These are phyloP conservation scores for Colletotrichum godetiae DNA, from an alignment of 2,329 filamentous ascomycete genomes.

Conservation along the genomic window DNA sequence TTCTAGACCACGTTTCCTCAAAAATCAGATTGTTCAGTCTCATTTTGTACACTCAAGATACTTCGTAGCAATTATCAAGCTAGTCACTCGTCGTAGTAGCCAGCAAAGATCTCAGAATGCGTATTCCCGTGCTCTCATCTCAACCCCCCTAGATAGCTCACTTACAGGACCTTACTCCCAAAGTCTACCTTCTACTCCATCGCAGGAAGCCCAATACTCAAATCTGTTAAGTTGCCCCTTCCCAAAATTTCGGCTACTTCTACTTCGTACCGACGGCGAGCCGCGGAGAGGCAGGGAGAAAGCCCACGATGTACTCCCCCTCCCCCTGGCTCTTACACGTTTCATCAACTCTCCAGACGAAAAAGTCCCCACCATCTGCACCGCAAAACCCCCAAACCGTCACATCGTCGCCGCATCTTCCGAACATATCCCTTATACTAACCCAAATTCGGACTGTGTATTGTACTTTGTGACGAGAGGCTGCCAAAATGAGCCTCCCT, in stretches of 20 bases:
- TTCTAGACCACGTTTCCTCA: not conserved
- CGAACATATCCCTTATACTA: not conserved
- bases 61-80: not conserved
- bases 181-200: not conserved
- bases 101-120: not conserved
- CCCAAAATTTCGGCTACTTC: not conserved
- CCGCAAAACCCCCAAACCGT: not conserved
- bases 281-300: not conserved
- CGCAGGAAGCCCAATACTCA: too few species aligned
- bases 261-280: not conserved
- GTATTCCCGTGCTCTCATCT: not conserved
- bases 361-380: not conserved
- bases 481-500: not conserved
- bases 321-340: not conserved
- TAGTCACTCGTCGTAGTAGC: not conserved
- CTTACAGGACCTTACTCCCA: not conserved
- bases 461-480: not conserved
- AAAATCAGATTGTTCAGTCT: not conserved
- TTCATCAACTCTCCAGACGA: not conserved
- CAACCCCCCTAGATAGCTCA: not conserved
- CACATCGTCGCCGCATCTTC: conserved; percentile 10
- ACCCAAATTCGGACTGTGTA: not conserved
- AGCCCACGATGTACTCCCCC: not conserved
- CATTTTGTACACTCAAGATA: not conserved
- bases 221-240: not conserved